Conservation (phyloP, 352 stramenopile species). For the Thalassiosira exigua region DNA sequence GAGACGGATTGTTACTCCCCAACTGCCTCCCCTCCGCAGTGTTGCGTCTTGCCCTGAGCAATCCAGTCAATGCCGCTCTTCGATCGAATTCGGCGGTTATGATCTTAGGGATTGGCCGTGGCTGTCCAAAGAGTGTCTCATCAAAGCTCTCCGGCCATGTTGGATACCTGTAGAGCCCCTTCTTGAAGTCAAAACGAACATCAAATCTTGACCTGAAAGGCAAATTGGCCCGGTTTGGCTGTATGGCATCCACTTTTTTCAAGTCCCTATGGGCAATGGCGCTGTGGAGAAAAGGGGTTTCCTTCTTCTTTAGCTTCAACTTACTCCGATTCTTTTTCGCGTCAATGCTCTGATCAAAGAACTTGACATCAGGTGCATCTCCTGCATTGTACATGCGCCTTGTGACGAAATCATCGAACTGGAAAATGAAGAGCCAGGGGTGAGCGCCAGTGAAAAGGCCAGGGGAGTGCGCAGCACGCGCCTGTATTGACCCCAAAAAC, state of each 20-base stretch:
- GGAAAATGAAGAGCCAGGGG: slow-evolving; percentile 63
- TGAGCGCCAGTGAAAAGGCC: background rate
- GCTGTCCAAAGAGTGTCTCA: slow-evolving; percentile 60
- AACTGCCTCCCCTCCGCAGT: slow-evolving; percentile 25
- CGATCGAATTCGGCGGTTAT: slow-evolving; percentile 83
- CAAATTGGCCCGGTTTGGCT: slow-evolving; percentile 60
- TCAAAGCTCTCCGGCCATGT: slow-evolving; percentile 77
- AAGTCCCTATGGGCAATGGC: slow-evolving; percentile 80
- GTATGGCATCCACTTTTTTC: slow-evolving; percentile 73
- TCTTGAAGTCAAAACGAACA: slow-evolving; percentile 11
- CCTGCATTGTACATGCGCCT: slow-evolving; percentile 80
- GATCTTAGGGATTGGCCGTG: slow-evolving; percentile 77
- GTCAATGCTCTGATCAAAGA: slow-evolving; percentile 87
- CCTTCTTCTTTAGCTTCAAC: slow-evolving; percentile 82
- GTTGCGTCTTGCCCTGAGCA: slow-evolving; percentile 32
- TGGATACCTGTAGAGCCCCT: slow-evolving; percentile 43
- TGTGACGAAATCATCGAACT: slow-evolving; percentile 87
- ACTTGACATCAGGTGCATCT: slow-evolving; percentile 82
- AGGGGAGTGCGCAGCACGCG: background rate
- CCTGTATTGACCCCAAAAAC: no score
- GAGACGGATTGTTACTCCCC: slow-evolving; percentile 44
- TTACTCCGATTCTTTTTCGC: slow-evolving; percentile 85
- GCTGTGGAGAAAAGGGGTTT: slow-evolving; percentile 83
- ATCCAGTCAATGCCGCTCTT: slow-evolving; percentile 58
- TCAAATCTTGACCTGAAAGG: slow-evolving; percentile 18